These are phyloP conservation scores for Apiospora phragmitis DNA, from an alignment of 2,329 filamentous ascomycete genomes.

Conservation along the genomic window DNA sequence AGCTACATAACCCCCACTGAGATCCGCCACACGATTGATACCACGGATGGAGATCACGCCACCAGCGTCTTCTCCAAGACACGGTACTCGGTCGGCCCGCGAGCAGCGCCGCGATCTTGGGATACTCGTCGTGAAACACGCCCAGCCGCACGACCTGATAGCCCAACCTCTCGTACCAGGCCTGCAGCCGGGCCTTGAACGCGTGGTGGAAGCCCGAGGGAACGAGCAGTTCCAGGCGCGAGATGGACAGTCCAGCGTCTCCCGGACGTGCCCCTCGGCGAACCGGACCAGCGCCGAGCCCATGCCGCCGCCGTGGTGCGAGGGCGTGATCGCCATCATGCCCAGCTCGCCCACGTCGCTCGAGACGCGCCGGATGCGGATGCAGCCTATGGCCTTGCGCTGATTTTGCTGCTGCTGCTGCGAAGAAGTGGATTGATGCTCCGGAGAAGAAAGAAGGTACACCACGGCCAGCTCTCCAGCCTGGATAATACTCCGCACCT, in stretches of 20 bases:
- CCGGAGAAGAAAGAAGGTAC: neutral
- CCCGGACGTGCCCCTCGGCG: slow-evolving; percentile 25
- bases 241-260: slow-evolving; percentile 13
- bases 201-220: slow-evolving; percentile 26
- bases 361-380: slow-evolving; percentile 22
- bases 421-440: neutral
- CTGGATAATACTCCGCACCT: slow-evolving; percentile 22
- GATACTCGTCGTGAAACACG: slow-evolving; percentile 24
- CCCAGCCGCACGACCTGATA: slow-evolving; percentile 22
- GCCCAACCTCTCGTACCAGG: slow-evolving; percentile 31
- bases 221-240: slow-evolving; percentile 29
- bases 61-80: slow-evolving; percentile 27
- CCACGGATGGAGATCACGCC: neutral
- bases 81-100: slow-evolving; percentile 25
- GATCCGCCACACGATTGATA: neutral
- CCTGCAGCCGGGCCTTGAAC: slow-evolving; percentile 26
- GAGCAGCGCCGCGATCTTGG: slow-evolving; percentile 22
- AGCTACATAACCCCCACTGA: neutral
- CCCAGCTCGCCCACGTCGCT: slow-evolving; percentile 25
- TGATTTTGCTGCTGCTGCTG: neutral
- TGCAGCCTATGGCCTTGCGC: slow-evolving; percentile 24
- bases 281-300: slow-evolving; percentile 28
- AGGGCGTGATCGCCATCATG: slow-evolving; percentile 27
- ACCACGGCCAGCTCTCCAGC: slow-evolving; percentile 26
- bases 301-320: slow-evolving; percentile 26